Evolutionary conservation across 176 grass and related monocot species (phyloP), one percentile per base, ranked within the genome.

Genomic region (Cymbopogon citratus): DNA sequence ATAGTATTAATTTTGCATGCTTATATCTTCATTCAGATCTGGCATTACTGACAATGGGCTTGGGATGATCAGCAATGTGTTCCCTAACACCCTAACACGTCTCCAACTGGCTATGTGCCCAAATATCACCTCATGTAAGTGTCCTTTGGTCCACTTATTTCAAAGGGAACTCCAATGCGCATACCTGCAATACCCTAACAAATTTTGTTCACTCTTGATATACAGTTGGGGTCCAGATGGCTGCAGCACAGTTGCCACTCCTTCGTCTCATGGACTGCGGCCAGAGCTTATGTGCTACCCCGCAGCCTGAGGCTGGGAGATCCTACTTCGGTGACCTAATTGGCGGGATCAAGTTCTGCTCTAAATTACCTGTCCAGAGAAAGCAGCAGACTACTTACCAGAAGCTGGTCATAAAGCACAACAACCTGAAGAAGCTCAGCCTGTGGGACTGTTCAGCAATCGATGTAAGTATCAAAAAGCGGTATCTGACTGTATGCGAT

Each of bases 401-500:
- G 84, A 93, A 98, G 33, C 65, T 95, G 72, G 91, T 99, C 28
- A 99, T 99, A 77, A 92, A 93, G 63, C 96, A 99, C 77, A 70
- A 34, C 21, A 66, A 33, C 84, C 70, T 95, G 51, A 99, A 84
- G 60, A 93, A 90, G 72, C 87, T 99, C 13, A 99, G 91, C 76
- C 88, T 99, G 9, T 99, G 96, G 96, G 92, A 87, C 9, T 95
- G 96, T 66, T 95, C 96, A 44, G 90, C 71, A 19, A 81, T 95
- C 38, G 88, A 95, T 74, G 92, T 93, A 83, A 93, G 86, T 80
- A 24, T 57, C 26, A 1, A 43, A 33, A 33, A 84, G 43, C 3
- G 45, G 23, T 13, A 9, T n/a, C 51, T 56, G 51, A 13, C 56
- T 18, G 9, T 46, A 29, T 15, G 40, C 1, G 3, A 48, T 46